Evolutionary conservation across 495 filamentous ascomycete genomes (phyloP), one percentile per base, ranked within the genome.

Genomic region (Penicillium subrubescens): DNA sequence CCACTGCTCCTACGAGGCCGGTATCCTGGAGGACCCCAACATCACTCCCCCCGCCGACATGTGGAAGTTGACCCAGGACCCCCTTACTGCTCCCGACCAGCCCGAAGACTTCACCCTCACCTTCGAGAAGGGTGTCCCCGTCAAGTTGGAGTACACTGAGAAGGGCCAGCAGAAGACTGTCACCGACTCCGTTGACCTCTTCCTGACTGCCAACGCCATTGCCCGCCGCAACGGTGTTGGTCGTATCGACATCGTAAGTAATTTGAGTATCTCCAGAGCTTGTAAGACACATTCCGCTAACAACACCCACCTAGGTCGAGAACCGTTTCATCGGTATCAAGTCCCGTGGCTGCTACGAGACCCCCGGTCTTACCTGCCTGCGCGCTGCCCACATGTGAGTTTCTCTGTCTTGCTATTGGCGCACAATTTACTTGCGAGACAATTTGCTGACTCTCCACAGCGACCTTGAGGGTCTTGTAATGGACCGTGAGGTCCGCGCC

Each of bases 261-360:
- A 21, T 39, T 27, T 31, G 25, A 7, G 43, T 29, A 14, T 5
- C 14, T n/a, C 8, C n/a, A 3, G 39, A 17, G 11, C 14, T 19
- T 48, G 8, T 19, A 34, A 33, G 27, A 29, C 33, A 8, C n/a
- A 23, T 10, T 31, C 37, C 21, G 57, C 33, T 63, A 52, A 71
- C 43, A 12, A 12, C n/a, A n/a, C n/a, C 57, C 33, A 25, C 19
- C n/a, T 10, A 72, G 64, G 67, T 84, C 56, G 93, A 97, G 85
- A 92, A 90, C 79, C 86, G 91, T 51, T 94, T 92, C 81, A 92
- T 94, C 70, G 91, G 87, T 69, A 80, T 95, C 73, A 96, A 96
- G 86, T 89, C 85, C 74, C 87, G 93, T 71, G 93, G 93, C 69
- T 96, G 93, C 86, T 97, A 97, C 82, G 94, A 97, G 74, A 89